phyloP scores from a whole-genome alignment of 2,329 filamentous ascomycete genomes.

The Mycosphaerella sp. region DNA sequence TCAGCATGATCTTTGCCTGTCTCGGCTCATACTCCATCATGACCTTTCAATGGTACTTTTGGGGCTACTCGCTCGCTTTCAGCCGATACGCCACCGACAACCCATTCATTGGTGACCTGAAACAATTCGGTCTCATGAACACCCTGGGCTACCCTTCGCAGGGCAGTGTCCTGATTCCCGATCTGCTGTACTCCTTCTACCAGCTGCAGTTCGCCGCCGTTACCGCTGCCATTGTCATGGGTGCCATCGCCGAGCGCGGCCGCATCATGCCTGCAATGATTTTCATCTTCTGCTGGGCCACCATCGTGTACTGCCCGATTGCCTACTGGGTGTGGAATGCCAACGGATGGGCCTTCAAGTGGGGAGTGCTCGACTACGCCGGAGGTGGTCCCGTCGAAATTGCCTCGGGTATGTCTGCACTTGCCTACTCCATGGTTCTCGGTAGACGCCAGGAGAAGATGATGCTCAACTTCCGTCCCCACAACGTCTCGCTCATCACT shows the following conservation, averaged over 20 bases:
- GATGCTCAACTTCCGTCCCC: constrained; percentile 99
- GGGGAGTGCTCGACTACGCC: constrained; percentile 92
- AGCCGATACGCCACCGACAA: constrained; percentile 67
- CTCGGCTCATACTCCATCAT: constrained; percentile 90
- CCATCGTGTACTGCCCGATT: constrained; percentile 92
- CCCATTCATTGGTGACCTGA: constrained; percentile 84
- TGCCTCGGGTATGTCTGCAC: constrained; percentile 80
- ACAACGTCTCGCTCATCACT: constrained; percentile 96
- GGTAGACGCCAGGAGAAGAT: constrained; percentile 96
- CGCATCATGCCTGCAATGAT: constrained; percentile 90
- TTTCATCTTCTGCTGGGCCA: constrained; percentile 94
- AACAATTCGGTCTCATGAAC: constrained; percentile 82
- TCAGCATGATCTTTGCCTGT: constrained; percentile 95
- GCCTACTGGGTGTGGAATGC: constrained; percentile 96
- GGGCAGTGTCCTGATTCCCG: constrained; percentile 80
- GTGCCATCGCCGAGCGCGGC: constrained; percentile 88
- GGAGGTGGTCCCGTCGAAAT: constrained; percentile 98
- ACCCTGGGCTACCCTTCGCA: constrained; percentile 78
- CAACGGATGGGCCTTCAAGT: constrained; percentile 87
- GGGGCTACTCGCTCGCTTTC: constrained; percentile 95
- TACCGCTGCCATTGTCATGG: constrained; percentile 84
- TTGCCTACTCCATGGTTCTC: constrained; percentile 93
- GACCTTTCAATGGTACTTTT: constrained; percentile 99
- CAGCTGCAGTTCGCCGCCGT: constrained; percentile 98
- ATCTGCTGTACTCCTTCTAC: constrained; percentile 90